Evolutionary conservation across 139 green algal species (phyloP).

Genomic region (Nannochloris sp.): DNA sequence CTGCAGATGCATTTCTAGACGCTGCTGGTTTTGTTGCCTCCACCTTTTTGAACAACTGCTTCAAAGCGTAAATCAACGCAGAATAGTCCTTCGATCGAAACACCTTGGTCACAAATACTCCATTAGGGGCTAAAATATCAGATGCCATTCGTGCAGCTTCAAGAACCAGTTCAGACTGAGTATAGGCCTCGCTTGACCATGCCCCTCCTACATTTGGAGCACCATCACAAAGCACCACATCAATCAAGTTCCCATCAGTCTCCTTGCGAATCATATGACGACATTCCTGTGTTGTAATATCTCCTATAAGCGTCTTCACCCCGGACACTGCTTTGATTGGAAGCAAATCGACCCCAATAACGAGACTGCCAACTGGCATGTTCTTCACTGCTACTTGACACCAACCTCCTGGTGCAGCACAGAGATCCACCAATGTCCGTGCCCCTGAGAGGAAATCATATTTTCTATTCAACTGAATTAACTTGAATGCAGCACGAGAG

Average conservation of each 20-base stretch:
- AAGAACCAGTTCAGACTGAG: constrained; percentile 83
- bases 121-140: constrained; percentile 78
- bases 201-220: constrained; percentile 95
- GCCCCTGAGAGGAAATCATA: constrained; percentile 84
- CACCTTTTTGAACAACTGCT: constrained; percentile 94
- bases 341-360: constrained; percentile 92
- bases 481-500: constrained; percentile 97
- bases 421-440: constrained; percentile 82
- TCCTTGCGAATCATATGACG: constrained; percentile 64
- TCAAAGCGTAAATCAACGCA: constrained; percentile 91
- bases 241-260: constrained; percentile 62
- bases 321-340: constrained; percentile 88
- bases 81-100: constrained; percentile 95
- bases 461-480: constrained; percentile 97
- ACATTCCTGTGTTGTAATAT: constrained; percentile 87
- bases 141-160: constrained; percentile 85
- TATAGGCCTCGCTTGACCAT: constrained; percentile 82
- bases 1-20: constrained; percentile 81
- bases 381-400: constrained; percentile 89
- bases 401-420: constrained; percentile 87
- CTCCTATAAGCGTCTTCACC: constrained; percentile 70
- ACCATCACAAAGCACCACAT: constrained; percentile 95
- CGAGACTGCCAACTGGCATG: constrained; percentile 81
- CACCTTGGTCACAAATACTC: constrained; percentile 96
- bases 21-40: constrained; percentile 91